Evolutionary conservation across 768 basidiomycete species (phyloP), one percentile per base, ranked within the genome.

Genomic region (Tricholoma matsutake): DNA sequence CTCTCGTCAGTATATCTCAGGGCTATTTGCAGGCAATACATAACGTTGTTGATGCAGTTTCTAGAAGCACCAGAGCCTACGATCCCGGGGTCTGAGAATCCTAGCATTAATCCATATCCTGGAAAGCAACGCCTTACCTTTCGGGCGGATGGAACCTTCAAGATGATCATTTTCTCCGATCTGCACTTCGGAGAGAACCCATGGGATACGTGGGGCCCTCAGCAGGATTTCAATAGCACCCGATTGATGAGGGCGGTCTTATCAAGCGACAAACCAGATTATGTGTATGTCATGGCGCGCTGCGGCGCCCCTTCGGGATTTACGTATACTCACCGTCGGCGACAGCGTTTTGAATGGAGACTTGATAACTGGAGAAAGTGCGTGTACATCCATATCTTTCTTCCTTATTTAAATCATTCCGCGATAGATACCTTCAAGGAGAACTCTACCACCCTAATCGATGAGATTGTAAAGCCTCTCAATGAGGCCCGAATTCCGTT

Each of bases 171-270:
- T 6, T 89, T 91, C 69, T 88, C 87, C 6, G 90, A 92, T 65
- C 71, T 91, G 31, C 89, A 91, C 67, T 90, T 81, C 62, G 89
- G 90, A 28, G 89, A 91, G 72, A 86, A 89, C 64, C 86, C 88
- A 7, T 87, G 85, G 83, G 85, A 86, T 57, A 70, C 61, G 7
- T 87, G 86, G 84, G 88, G 89, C 0, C 84, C 85, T 18, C 74
- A 80, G 64, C 87, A 91, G 65, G 90, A 92, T 62, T 69, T 74
- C 25, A 86, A 88, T 45, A 90, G 86, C 61, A 79, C 78, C 9
- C 73, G 73, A 4, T 68, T 92, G 60, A 88, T 89, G 83, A 76
- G 80, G 20, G 73, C 65, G 1, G 77, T 91, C 18, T 68, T 92
- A 28, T 68, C 72, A 2, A 72, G 81, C 53, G 89, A 91, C 71